Base-by-base conservation (phyloP, 140 eudicot species). In the Cichorium intybus region DNA sequence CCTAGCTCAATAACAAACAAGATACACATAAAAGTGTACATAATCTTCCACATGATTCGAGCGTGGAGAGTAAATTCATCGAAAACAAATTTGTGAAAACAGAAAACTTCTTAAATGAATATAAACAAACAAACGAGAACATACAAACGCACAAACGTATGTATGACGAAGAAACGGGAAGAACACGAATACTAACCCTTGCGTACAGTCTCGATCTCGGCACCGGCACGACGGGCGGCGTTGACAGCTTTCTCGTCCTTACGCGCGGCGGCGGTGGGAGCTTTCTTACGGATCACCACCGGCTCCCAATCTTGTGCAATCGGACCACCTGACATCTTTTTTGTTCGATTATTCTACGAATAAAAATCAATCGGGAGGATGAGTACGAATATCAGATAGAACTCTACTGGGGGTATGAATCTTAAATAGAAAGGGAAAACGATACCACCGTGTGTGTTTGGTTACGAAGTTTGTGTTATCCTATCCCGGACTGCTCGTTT, bases 191-290 rank as follows among this genome's bases (percentile, higher is more conserved):
- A 72, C 61, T 24, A 34, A 91, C 97, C 82, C 63, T 92, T 92
- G 11, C 69, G 77, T 34, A 92, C 70, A 71, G 98, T 92, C 59
- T 92, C 98, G 80, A 92, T 92, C 87, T 92, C 98, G 62, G 98
- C 98, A 50, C 98, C 98, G 76, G 95, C 67, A 15, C 98, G 98
- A 31, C 98, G 98, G 41, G 98, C 98, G 70, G 98, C 98, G 95
- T 92, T 92, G 80, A 92, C 98, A 39, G 90, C 96, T 68, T 92
- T 92, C 69, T 92, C 98, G 27, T 92, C 98, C 82, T 92, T 92
- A 4, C 90, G 83, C 28, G 96, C 98, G 62, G 98, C 95, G 79
- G 98, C 41, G 72, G 87, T 88, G 4, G 98, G 98, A 20, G 98
- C 95, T 80, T 92, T 92, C 85, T 92, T 92, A 29, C 98, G 92